Conservation (phyloP, 257 asterid species). For the Dorcoceras hygrometricum region DNA sequence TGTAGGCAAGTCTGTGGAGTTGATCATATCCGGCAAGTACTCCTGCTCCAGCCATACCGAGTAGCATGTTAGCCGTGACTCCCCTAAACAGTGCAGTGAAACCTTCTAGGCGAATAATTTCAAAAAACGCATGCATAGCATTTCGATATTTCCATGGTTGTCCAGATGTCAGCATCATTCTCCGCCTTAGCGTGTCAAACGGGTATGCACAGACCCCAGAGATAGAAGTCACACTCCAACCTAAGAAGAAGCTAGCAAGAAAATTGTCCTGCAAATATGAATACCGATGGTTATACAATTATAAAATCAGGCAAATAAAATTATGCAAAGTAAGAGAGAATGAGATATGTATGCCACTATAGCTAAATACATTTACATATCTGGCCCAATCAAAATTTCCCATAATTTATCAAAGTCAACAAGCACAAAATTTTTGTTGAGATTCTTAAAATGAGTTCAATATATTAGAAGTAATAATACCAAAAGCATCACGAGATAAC, state of each 20-base stretch:
- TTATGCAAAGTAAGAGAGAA: not conserved
- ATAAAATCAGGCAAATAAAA: constrained; percentile 1
- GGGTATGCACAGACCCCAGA: constrained; percentile 96
- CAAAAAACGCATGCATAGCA: constrained; percentile 20
- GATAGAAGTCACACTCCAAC: constrained; percentile 75
- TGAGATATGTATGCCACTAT: not conserved
- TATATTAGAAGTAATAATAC: not conserved
- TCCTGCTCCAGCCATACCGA: constrained; percentile 95
- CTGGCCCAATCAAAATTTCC: not conserved
- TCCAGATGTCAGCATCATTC: constrained; percentile 98
- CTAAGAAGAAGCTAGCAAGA: constrained; percentile 81
- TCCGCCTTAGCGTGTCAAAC: constrained; percentile 81
- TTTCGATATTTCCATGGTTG: constrained; percentile 66
- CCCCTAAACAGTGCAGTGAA: constrained; percentile 20
- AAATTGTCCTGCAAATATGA: constrained; percentile 69
- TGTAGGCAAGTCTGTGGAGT: constrained; percentile 56
- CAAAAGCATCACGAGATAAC: not conserved
- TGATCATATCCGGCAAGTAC: constrained; percentile 97
- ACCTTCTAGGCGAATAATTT: not conserved
- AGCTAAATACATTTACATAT: not conserved
- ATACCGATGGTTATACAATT: constrained; percentile 1
- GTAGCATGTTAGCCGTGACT: constrained; percentile 82
- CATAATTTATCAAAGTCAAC: not conserved
- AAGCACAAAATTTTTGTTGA: not conserved
- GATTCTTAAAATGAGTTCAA: not conserved